Evolutionary conservation across 164 flowering plant species (phyloP).

Genomic region (Nymphaea thermarum): DNA sequence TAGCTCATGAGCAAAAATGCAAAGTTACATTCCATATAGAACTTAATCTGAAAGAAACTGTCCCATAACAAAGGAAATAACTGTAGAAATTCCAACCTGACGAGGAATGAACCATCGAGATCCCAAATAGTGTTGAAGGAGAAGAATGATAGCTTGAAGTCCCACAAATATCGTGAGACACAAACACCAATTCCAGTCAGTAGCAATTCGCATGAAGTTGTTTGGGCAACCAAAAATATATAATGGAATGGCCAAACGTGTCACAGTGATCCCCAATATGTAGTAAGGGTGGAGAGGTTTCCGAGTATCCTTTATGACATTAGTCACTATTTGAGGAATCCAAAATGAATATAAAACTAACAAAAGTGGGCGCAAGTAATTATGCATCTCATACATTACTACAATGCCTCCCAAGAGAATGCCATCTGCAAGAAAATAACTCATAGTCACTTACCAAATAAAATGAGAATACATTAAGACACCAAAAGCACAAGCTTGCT

Average conservation of each 20-base stretch:
- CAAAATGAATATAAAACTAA: conserved; percentile 87
- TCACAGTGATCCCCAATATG: conserved; percentile 76
- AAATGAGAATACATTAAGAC: too few relatives aligned
- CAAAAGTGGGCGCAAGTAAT: conserved; percentile 60
- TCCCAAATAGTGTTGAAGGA: conserved; percentile 92
- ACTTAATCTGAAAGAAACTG: background rate
- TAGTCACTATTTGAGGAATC: conserved; percentile 90
- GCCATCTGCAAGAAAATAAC: conserved; percentile 47
- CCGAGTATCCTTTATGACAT: conserved; percentile 80
- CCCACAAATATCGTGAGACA: conserved; percentile 56
- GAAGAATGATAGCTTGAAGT: conserved; percentile 74
- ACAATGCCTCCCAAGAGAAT: conserved; percentile 95
- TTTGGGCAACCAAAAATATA: conserved; percentile 90
- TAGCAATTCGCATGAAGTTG: conserved; percentile 92
- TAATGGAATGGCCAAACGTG: conserved; percentile 85
- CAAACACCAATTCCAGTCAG: conserved; percentile 74
- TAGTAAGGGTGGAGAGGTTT: conserved; percentile 94
- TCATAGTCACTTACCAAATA: background rate
- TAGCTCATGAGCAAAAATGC: background rate
- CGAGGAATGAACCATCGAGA: conserved; percentile 95
- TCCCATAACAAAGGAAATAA: background rate
- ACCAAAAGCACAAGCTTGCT: too few relatives aligned
- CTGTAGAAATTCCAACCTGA: conserved; percentile 41
- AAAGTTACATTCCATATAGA: too few relatives aligned
- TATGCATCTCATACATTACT: conserved; percentile 88